Base-by-base conservation (phyloP, 768 basidiomycete genomes). In the Dentipellis sp. region DNA sequence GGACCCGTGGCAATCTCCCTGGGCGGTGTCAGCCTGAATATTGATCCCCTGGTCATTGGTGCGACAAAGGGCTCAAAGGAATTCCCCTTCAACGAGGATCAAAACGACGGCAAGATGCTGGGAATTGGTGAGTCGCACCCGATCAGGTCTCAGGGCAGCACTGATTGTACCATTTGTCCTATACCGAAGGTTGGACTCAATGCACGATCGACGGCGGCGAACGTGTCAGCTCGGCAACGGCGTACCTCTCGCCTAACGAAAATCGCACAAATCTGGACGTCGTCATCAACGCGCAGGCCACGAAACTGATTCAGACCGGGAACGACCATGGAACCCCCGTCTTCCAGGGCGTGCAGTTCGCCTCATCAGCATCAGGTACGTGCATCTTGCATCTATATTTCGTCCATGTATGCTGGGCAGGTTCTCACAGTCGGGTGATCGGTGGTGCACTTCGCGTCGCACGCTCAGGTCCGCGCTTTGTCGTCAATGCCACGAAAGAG, bases 51-150 rank as follows among this genome's bases (percentile, higher is more conserved):
- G 2, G 68, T 76, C 14, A 64, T 78, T n/a, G 66, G 66, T 9
- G 71, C 75, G 1, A 69, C 72, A 0, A 37, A 66, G 34, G 65
- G 74, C 52, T 62, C 64, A 0, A 68, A 72, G 23, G 69, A 72
- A 46, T 78, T 73, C 56, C 67, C 72, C 2, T 77, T 66, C 58
- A 75, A 74, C 57, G 36, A 64, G 12, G 78, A 79, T 60, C 66
- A 67, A 55, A 77, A 78, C 58, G 69, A 71, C 22, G 78, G 78
- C 12, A 65, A 61, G 10, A 69, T 70, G 0, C 54, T 76, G 7
- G 78, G 78, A 4, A 51, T 76, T 39, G 71, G 77, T 75, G 36
- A 52, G 70, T 14, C 11, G 5, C 4, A 8, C 14, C 5, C 29
- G 29, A 29, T 29, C 29, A 29, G 29, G 29, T 29, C 29, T 29